Evolutionary conservation across 371 early-diverging fungal species (phyloP).

Genomic region (Fennellomyces sp.): DNA sequence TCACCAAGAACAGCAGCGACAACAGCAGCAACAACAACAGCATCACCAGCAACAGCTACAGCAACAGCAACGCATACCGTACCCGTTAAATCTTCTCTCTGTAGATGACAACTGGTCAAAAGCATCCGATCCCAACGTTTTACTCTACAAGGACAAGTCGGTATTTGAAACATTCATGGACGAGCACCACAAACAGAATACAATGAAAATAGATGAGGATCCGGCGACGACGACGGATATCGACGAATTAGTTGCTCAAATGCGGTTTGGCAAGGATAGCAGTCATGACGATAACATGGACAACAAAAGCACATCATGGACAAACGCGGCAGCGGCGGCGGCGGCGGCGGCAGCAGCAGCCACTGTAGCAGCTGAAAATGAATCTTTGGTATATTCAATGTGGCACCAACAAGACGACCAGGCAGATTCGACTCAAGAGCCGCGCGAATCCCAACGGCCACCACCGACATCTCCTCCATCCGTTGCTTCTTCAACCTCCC

Average conservation of each 20-base stretch:
- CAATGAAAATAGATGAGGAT: background rate
- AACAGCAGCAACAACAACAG: constrained; percentile 9
- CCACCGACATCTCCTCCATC: constrained; percentile 2
- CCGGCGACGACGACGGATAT: constrained; percentile 3
- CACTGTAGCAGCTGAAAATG: constrained; percentile 7
- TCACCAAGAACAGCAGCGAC: constrained; percentile 3
- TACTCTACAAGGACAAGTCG: constrained; percentile 7
- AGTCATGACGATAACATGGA: background rate
- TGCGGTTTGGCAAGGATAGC: background rate
- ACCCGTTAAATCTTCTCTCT: constrained; percentile 8
- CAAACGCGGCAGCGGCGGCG: background rate
- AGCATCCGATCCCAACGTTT: constrained; percentile 6
- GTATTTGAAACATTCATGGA: constrained; percentile 8
- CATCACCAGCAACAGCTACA: constrained; percentile 11
- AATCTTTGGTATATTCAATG: constrained; percentile 24
- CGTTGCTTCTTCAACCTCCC: constrained; percentile 2
- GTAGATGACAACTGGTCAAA: constrained; percentile 14
- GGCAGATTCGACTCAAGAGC: background rate
- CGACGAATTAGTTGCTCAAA: constrained; percentile 11
- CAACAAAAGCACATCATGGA: constrained; percentile 3
- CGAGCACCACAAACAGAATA: background rate
- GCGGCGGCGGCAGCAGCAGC: constrained; percentile 6
- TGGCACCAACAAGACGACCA: constrained; percentile 17
- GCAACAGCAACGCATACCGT: constrained; percentile 8
- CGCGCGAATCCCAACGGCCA: constrained; percentile 4